phyloP scores from a whole-genome alignment of 108 stramenopile species.

The Nitzschia sp. region DNA sequence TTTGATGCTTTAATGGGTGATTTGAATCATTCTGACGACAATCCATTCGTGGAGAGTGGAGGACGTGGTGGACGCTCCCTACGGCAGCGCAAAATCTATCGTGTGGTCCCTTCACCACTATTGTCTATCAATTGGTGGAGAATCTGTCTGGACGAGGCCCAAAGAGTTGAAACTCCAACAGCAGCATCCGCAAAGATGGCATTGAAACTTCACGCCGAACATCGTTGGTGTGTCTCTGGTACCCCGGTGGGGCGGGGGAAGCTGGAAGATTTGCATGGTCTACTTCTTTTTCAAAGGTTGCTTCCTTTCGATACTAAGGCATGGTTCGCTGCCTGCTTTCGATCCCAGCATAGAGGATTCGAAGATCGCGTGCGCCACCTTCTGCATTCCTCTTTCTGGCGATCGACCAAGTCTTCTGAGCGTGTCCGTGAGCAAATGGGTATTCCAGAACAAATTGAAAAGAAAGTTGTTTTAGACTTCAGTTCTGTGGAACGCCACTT shows the following conservation, averaged over 20 bases:
- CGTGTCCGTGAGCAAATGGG: conserved; percentile 63
- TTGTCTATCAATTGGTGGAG: conserved; percentile 59
- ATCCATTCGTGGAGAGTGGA: conserved; percentile 43
- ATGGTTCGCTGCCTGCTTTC: conserved; percentile 49
- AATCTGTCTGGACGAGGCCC: conserved; percentile 74
- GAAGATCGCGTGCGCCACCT: conserved; percentile 45
- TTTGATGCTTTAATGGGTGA: conserved; percentile 62
- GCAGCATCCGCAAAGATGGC: conserved; percentile 75
- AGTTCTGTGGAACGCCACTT: conserved; percentile 65
- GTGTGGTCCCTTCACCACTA: conserved; percentile 72
- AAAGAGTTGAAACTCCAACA: conserved; percentile 63
- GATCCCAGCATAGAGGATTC: neutral
- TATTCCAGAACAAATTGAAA: conserved; percentile 64
- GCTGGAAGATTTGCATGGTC: conserved; percentile 66
- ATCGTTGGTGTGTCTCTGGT: conserved; percentile 67
- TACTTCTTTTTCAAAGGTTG: conserved; percentile 56
- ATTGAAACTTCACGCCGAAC: conserved; percentile 41
- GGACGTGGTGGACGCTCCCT: conserved; percentile 13
- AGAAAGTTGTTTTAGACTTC: conserved; percentile 53
- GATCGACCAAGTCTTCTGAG: conserved; percentile 57
- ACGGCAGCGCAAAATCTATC: conserved; percentile 48
- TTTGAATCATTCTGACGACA: conserved; percentile 62
- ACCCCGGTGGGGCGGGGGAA: conserved; percentile 70
- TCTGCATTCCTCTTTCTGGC: conserved; percentile 54
- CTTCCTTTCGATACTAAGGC: conserved; percentile 45